These are phyloP conservation scores for Luffa acutangula DNA, from an alignment of 306 rosid genomes.

Conservation along the genomic window DNA sequence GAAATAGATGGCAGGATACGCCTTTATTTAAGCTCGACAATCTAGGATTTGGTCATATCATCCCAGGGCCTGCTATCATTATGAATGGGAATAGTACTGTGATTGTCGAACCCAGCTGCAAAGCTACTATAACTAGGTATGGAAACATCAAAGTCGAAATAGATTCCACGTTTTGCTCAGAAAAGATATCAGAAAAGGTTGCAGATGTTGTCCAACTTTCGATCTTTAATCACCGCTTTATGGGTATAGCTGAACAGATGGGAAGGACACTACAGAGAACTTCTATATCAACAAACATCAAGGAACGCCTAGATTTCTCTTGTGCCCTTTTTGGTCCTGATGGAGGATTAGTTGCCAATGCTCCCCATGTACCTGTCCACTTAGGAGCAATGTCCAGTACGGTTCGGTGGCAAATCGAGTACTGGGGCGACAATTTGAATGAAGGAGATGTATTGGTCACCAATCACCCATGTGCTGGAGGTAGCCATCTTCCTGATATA, in stretches of 20 bases:
- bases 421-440: conserved; percentile 60
- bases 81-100: conserved; percentile 97
- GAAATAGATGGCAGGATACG: conserved; percentile 67
- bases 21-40: conserved; percentile 82
- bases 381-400: conserved; percentile 94
- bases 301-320: conserved; percentile 91
- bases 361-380: conserved; percentile 93
- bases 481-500: conserved; percentile 96
- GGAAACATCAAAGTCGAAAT: conserved; percentile 76
- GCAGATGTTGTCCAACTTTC: conserved; percentile 91
- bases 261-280: conserved; percentile 94
- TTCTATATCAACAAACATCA: conserved; percentile 91
- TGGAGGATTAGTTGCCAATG: conserved; percentile 95
- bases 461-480: conserved; percentile 95
- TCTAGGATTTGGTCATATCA: conserved; percentile 46
- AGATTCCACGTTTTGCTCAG: conserved; percentile 36
- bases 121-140: conserved; percentile 61
- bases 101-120: conserved; percentile 74
- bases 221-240: conserved; percentile 84
- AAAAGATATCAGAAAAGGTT: conserved; percentile 46
- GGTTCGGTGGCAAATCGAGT: conserved; percentile 75
- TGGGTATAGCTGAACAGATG: conserved; percentile 99
- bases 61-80: conserved; percentile 71
- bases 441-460: conserved; percentile 95
- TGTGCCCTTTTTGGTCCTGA: conserved; percentile 91